These are phyloP conservation scores for Parascedosporium putredinis DNA, from an alignment of 2,329 filamentous ascomycete genomes.

Conservation along the genomic window DNA sequence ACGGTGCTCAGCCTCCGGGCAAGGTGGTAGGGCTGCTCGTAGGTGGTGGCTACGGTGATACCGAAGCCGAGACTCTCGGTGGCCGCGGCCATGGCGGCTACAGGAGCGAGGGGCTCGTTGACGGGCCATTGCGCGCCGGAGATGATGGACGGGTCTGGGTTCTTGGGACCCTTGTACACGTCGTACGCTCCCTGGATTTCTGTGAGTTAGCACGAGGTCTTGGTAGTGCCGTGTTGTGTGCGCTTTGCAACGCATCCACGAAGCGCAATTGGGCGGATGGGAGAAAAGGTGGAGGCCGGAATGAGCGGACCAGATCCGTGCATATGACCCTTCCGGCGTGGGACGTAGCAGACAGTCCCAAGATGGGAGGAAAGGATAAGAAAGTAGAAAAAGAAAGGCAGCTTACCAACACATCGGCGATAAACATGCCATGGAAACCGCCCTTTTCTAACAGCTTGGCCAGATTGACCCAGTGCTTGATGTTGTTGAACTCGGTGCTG, in stretches of 20 bases:
- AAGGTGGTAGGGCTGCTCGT: constrained; percentile 58
- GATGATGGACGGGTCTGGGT: constrained; percentile 42
- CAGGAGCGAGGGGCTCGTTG: constrained; percentile 52
- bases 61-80: constrained; percentile 60
- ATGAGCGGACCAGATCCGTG: neutral
- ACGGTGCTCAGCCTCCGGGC: constrained; percentile 55
- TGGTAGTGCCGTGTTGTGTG: too few species aligned
- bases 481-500: constrained; percentile 49
- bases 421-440: constrained; percentile 57
- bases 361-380: neutral
- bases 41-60: constrained; percentile 57
- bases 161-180: constrained; percentile 54
- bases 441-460: constrained; percentile 49
- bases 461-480: constrained; percentile 50
- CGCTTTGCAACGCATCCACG: too few species aligned
- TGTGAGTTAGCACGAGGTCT: constrained; percentile 7
- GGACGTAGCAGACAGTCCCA: too few species aligned
- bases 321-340: too few species aligned
- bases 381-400: too few species aligned
- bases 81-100: constrained; percentile 57
- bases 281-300: neutral
- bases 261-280: too few species aligned
- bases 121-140: constrained; percentile 61
- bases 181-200: constrained; percentile 48
- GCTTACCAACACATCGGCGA: constrained; percentile 43